A percentile compares a stretch with the other conserved stretches of the same genome.
These are phyloP conservation scores for Bipolaris victoriae DNA, from an alignment of 2,329 filamentous ascomycete genomes.

Conservation along the genomic window DNA sequence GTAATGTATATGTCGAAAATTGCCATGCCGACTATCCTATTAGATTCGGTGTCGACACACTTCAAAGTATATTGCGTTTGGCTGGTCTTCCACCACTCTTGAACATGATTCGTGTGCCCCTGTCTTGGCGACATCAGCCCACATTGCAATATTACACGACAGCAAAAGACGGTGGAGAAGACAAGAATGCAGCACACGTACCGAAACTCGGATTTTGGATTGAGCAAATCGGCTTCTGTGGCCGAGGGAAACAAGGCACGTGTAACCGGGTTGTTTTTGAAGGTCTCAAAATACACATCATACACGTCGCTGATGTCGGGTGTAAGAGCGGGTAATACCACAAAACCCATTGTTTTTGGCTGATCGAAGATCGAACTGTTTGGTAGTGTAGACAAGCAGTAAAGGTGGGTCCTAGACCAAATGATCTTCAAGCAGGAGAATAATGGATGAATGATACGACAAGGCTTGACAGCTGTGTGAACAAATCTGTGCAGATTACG, in stretches of 20 bases:
- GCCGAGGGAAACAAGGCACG: conserved; percentile 52
- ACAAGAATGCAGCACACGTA: conserved; percentile 11
- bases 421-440: not conserved
- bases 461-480: not conserved
- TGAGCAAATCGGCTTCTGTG: conserved; percentile 25
- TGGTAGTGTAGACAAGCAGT: not conserved
- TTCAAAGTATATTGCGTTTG: conserved; percentile 57
- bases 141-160: not conserved
- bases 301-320: conserved; percentile 57
- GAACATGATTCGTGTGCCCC: conserved; percentile 52
- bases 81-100: conserved; percentile 49
- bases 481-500: not conserved
- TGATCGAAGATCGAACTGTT: not conserved
- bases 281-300: conserved; percentile 57
- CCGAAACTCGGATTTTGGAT: conserved; percentile 33
- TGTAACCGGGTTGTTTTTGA: conserved; percentile 53
- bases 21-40: conserved; percentile 56
- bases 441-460: not conserved
- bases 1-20: conserved; percentile 54
- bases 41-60: conserved; percentile 54
- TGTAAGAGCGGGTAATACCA: conserved; percentile 55
- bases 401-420: conserved; percentile 1
- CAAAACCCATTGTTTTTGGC: conserved; percentile 36
- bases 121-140: conserved; percentile 38
- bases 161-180: not conserved